phyloP scores from a whole-genome alignment of 1,139 yeast species.

The Yamadazyma taylorii region DNA sequence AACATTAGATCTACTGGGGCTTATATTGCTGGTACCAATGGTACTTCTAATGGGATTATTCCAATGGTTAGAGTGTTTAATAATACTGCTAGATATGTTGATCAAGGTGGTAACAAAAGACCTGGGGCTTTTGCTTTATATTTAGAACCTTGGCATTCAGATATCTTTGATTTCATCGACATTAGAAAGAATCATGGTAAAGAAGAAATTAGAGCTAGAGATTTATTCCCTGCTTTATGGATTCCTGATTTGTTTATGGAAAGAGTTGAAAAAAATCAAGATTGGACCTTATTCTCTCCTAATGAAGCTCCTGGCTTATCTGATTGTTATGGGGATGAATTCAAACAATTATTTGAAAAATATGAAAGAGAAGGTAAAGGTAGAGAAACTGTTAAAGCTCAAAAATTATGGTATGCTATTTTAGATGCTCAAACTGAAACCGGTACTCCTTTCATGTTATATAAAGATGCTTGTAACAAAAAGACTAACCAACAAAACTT shows the following conservation, averaged over 20 bases:
- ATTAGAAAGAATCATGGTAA: slow-evolving; percentile 89
- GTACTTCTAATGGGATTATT: slow-evolving; percentile 83
- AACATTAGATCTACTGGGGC: slow-evolving; percentile 85
- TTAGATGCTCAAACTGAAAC: slow-evolving; percentile 90
- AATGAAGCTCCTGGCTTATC: slow-evolving; percentile 83
- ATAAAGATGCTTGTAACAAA: slow-evolving; percentile 83
- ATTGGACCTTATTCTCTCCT: slow-evolving; percentile 88
- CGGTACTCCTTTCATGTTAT: slow-evolving; percentile 89
- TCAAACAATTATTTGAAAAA: slow-evolving; percentile 64
- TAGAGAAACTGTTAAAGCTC: slow-evolving; percentile 73
- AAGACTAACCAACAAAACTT: slow-evolving; percentile 85
- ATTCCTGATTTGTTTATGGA: slow-evolving; percentile 88
- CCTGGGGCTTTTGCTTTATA: slow-evolving; percentile 92
- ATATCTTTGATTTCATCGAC: slow-evolving; percentile 78
- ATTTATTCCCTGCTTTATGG: slow-evolving; percentile 90
- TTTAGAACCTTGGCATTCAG: slow-evolving; percentile 92
- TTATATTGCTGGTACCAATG: slow-evolving; percentile 85
- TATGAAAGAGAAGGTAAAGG: slow-evolving; percentile 77
- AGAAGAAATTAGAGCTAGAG: slow-evolving; percentile 89
- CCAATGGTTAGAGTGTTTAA: slow-evolving; percentile 91
- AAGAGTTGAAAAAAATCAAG: slow-evolving; percentile 74
- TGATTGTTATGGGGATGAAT: slow-evolving; percentile 81
- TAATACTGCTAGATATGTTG: slow-evolving; percentile 90
- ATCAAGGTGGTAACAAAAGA: slow-evolving; percentile 92
- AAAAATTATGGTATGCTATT: slow-evolving; percentile 84